phyloP scores from a whole-genome alignment of 495 filamentous ascomycete genomes.

The Tuber umbilicatum region DNA sequence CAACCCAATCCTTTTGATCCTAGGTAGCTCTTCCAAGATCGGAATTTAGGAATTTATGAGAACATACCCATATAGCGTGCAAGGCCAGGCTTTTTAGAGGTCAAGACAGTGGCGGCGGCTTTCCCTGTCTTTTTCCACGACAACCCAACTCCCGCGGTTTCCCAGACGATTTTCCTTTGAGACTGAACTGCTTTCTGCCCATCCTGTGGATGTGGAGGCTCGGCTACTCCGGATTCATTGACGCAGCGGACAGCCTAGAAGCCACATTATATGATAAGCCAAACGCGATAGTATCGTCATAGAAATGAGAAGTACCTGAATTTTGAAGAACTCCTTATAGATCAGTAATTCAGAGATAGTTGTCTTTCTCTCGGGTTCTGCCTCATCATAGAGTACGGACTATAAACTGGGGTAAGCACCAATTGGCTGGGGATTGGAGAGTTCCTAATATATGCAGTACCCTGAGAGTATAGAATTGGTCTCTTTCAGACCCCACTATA shows the following conservation, averaged over 20 bases:
- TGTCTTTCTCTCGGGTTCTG: not conserved
- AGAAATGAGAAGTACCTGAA: constrained; percentile 4
- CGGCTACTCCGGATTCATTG: constrained; percentile 7
- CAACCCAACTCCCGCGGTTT: constrained; percentile 10
- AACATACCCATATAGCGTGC: constrained; percentile 7
- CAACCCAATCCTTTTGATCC: not conserved
- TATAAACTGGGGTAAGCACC: not conserved
- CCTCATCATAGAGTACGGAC: constrained; percentile 8
- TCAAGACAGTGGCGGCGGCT: constrained; percentile 9
- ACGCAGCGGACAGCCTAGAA: constrained; percentile 9
- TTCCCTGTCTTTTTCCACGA: constrained; percentile 8
- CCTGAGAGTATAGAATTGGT: constrained; percentile 10
- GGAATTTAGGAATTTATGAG: not conserved
- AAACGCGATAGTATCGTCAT: not conserved
- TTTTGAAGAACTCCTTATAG: constrained; percentile 17
- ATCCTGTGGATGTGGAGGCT: constrained; percentile 2
- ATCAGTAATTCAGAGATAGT: constrained; percentile 11
- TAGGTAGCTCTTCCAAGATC: not conserved
- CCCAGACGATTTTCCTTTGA: constrained; percentile 14
- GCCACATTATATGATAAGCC: not conserved
- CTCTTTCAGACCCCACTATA: not conserved
- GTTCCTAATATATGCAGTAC: constrained; percentile 4
- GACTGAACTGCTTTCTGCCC: not conserved
- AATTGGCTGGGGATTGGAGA: not conserved
- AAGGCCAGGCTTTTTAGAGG: constrained; percentile 20